Evolutionary conservation across 2,329 filamentous ascomycete genomes (phyloP).

Genomic region (Boeremia lycopersici): DNA sequence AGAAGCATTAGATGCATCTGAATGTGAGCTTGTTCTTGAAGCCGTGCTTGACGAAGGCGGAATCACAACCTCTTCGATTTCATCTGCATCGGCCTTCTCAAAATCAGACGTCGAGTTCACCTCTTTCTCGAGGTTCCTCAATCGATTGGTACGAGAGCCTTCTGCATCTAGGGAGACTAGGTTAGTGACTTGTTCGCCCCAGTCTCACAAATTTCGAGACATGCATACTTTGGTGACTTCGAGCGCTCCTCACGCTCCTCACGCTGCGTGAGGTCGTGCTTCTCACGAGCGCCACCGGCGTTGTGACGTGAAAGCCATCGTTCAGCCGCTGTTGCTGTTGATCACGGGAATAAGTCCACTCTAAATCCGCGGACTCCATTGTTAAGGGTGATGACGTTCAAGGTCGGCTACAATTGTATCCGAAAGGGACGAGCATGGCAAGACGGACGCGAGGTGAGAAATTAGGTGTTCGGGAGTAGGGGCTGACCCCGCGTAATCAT

Average conservation of each 20-base stretch:
- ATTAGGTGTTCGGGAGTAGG: background rate
- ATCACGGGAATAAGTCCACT: constrained; percentile 43
- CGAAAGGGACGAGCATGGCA: constrained; percentile 4
- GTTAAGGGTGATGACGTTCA: constrained; percentile 16
- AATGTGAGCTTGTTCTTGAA: constrained; percentile 19
- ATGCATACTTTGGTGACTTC: constrained; percentile 22
- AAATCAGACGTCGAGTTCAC: constrained; percentile 27
- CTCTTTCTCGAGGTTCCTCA: constrained; percentile 31
- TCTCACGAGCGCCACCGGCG: constrained; percentile 36
- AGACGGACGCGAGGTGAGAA: background rate
- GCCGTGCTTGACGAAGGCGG: constrained; percentile 13
- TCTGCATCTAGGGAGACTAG: constrained; percentile 18
- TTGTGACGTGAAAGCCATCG: constrained; percentile 28
- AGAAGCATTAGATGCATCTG: constrained; percentile 5
- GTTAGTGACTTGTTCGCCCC: constrained; percentile 11
- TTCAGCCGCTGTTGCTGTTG: constrained; percentile 41
- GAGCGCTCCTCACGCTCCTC: constrained; percentile 15
- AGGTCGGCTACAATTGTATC: constrained; percentile 2
- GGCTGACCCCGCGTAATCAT: constrained; percentile 17
- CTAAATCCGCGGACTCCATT: constrained; percentile 38
- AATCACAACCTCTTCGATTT: constrained; percentile 30
- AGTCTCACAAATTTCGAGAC: background rate
- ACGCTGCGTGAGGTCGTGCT: constrained; percentile 33
- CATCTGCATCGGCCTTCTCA: constrained; percentile 32
- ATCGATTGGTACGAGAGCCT: constrained; percentile 20